Evolutionary conservation across 768 basidiomycete genomes (phyloP).

Genomic region (Lentinula boryana): DNA sequence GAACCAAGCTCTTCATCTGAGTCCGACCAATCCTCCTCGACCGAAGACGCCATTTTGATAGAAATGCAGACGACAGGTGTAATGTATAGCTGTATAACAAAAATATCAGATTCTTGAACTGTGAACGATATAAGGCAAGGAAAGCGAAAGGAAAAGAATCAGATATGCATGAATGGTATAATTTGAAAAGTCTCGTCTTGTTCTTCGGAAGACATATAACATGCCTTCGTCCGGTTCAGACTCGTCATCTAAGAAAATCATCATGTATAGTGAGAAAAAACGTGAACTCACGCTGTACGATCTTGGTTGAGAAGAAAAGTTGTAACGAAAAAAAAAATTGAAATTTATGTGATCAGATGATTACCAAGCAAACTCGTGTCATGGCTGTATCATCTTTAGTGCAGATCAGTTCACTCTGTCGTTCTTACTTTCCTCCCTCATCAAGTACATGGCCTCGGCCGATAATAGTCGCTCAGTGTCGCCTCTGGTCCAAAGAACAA

Average conservation of each 20-base stretch:
- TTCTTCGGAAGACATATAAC: slow-evolving; percentile 50
- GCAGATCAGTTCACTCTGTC: slow-evolving; percentile 19
- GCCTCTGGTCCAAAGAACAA: slow-evolving; percentile 33
- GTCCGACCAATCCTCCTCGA: slow-evolving; percentile 72
- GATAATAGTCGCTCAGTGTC: slow-evolving; percentile 14
- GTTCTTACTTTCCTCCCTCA: slow-evolving; percentile 20
- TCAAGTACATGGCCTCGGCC: slow-evolving; percentile 10
- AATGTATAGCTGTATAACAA: slow-evolving; percentile 3
- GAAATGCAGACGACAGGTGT: background rate
- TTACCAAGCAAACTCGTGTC: background rate
- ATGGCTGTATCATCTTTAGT: slow-evolving; percentile 8
- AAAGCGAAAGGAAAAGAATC: slow-evolving; percentile 41
- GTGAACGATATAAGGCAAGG: slow-evolving; percentile 1
- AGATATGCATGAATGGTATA: slow-evolving; percentile 95
- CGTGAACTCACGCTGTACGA: slow-evolving; percentile 4
- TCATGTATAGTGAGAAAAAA: slow-evolving; percentile 22
- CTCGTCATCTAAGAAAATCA: slow-evolving; percentile 70
- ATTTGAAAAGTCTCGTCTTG: slow-evolving; percentile 56
- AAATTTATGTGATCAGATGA: background rate
- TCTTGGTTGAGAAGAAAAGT: slow-evolving; percentile 21
- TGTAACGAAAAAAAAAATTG: background rate
- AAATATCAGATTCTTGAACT: slow-evolving; percentile 13
- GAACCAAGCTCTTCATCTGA: slow-evolving; percentile 60
- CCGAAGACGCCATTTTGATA: slow-evolving; percentile 31
- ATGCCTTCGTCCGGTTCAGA: slow-evolving; percentile 56